Percentiles rank a stretch among this genome's conserved stretches.
Conservation (phyloP, 1,139 yeast genomes). For the Suhomyces choctaworum region DNA sequence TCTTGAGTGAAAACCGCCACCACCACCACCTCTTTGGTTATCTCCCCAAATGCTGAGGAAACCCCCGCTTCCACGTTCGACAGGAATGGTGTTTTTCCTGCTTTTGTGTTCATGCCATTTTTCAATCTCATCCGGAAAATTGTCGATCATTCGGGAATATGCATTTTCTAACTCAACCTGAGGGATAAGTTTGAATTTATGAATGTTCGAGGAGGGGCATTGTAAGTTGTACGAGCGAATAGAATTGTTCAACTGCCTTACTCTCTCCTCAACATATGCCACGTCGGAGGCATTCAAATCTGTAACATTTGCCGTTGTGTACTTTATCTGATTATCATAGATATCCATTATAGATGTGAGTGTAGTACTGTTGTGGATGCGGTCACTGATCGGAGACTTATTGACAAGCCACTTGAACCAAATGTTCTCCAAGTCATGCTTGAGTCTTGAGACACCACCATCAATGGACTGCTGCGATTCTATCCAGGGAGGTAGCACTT, state of each 20-base stretch:
- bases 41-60: slow-evolving; percentile 15
- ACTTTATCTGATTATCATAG: slow-evolving; percentile 5
- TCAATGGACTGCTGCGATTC: slow-evolving; percentile 70
- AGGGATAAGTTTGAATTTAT: slow-evolving; percentile 59
- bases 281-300: slow-evolving; percentile 18
- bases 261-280: slow-evolving; percentile 43
- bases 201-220: slow-evolving; percentile 69
- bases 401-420: slow-evolving; percentile 46
- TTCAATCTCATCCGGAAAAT: slow-evolving; percentile 15
- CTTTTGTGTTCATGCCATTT: slow-evolving; percentile 25
- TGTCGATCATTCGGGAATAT: slow-evolving; percentile 11
- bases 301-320: slow-evolving; percentile 1
- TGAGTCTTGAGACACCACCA: slow-evolving; percentile 44
- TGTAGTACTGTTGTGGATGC: slow-evolving; percentile 2
- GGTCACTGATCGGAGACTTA: slow-evolving; percentile 12
- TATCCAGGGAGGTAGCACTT: slow-evolving; percentile 85
- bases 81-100: slow-evolving; percentile 1
- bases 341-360: slow-evolving; percentile 1
- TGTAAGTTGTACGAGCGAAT: slow-evolving; percentile 77
- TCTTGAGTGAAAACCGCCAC: slow-evolving; percentile 3
- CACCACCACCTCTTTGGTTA: slow-evolving; percentile 12
- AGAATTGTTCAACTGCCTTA: slow-evolving; percentile 54
- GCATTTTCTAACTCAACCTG: slow-evolving; percentile 50
- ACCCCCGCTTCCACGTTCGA: slow-evolving; percentile 11
- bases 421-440: slow-evolving; percentile 42